These are phyloP conservation scores for Beta macrorhiza DNA, from an alignment of 179 eudicot species.

Conservation along the genomic window DNA sequence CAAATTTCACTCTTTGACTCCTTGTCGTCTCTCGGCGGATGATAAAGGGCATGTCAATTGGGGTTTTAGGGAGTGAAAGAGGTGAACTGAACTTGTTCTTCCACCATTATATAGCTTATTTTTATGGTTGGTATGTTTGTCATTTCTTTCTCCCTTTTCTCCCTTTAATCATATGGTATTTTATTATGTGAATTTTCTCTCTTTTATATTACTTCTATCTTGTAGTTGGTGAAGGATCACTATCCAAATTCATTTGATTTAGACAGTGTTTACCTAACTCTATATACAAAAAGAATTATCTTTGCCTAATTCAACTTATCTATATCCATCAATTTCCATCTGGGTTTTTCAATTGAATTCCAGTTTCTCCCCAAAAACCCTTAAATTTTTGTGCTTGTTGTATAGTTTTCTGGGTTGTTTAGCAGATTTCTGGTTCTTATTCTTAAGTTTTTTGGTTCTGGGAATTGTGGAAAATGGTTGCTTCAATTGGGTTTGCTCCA, in stretches of 20 bases:
- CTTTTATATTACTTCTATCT: background rate
- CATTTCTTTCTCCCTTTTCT: background rate
- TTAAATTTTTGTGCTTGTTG: background rate
- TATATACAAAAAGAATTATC: background rate
- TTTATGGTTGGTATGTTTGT: background rate
- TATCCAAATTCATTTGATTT: background rate
- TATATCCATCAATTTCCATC: background rate
- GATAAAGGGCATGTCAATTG: background rate
- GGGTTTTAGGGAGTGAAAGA: background rate
- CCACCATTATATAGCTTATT: background rate
- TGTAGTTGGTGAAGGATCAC: background rate
- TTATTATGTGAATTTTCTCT: no score
- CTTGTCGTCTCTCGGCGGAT: background rate
- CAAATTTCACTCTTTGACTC: background rate
- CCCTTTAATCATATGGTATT: no score
- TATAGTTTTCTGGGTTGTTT: background rate
- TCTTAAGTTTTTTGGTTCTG: background rate
- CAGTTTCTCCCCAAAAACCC: background rate
- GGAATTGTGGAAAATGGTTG: constrained; percentile 32
- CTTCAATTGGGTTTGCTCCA: constrained; percentile 45
- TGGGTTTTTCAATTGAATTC: constrained; percentile 13
- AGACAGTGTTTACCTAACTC: background rate
- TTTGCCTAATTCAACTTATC: background rate
- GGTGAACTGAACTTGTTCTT: background rate
- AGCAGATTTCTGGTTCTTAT: background rate